phyloP scores from a whole-genome alignment of 345 rosid genomes.

The Heritiera littoralis region DNA sequence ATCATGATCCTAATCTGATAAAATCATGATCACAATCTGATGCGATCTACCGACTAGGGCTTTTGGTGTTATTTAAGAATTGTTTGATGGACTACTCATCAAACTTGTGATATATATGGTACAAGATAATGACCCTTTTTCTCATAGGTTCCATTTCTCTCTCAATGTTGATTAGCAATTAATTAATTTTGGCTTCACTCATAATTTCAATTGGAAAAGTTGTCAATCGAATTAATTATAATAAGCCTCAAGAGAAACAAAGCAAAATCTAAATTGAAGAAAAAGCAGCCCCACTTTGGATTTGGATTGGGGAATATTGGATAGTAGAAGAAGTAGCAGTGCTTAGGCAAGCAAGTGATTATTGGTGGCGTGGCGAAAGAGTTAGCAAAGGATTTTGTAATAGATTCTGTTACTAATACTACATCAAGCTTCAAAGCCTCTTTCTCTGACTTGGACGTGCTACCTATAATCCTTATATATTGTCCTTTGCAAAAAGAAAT shows the following conservation, averaged over 20 bases:
- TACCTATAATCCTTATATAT: neutral
- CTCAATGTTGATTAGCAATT: constrained; percentile 23
- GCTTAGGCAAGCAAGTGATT: constrained; percentile 18
- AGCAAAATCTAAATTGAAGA: constrained; percentile 6
- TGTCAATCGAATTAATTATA: neutral
- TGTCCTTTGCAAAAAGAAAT: neutral
- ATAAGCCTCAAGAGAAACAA: too few species aligned
- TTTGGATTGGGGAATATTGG: neutral
- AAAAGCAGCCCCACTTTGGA: neutral
- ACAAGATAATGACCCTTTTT: constrained; percentile 21
- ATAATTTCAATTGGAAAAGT: constrained; percentile 17
- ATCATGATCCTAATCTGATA: constrained; percentile 50
- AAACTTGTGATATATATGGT: neutral
- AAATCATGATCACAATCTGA: constrained; percentile 56
- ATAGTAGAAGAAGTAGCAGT: neutral
- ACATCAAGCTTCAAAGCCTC: constrained; percentile 35
- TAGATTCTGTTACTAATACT: constrained; percentile 34
- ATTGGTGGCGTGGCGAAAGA: constrained; percentile 40
- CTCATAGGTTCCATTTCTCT: constrained; percentile 28
- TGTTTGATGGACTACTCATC: constrained; percentile 38
- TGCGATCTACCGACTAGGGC: constrained; percentile 65
- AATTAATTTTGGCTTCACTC: constrained; percentile 17
- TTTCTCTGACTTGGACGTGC: constrained; percentile 12
- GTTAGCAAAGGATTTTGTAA: constrained; percentile 41
- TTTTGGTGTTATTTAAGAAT: neutral